A percentile compares a stretch with the other conserved stretches of the same genome.
Conservation (phyloP, 306 rosid species). For the Vigna reflexopilosa region DNA sequence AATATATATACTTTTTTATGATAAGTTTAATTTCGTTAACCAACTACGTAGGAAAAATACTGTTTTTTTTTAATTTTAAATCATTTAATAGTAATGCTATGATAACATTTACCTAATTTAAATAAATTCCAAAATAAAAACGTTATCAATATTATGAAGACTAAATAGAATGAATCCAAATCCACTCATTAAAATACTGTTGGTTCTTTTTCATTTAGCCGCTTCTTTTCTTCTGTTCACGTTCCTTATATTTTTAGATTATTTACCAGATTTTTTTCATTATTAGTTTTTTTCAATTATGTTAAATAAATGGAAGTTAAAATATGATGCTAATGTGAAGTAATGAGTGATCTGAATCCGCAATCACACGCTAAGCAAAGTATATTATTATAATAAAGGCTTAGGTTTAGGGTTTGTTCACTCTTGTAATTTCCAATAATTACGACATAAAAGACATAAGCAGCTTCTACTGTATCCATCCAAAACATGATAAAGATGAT, state of each 20-base stretch:
- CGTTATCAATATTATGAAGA: neutral
- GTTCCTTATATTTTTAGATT: no score
- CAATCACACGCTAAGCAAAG: slow-evolving; percentile 35
- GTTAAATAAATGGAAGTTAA: no score
- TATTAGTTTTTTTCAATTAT: no score
- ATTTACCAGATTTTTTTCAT: no score
- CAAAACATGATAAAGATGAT: no score
- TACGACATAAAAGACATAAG: no score
- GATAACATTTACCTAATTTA: neutral
- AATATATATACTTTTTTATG: neutral
- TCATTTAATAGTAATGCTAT: neutral
- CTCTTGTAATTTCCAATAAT: no score
- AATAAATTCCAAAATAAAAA: neutral
- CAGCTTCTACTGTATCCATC: no score
- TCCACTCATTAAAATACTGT: neutral
- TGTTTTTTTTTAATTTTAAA: neutral
- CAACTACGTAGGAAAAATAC: neutral
- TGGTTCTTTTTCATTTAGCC: neutral
- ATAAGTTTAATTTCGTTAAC: neutral
- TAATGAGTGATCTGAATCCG: no score
- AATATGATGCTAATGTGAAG: neutral
- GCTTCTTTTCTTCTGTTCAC: no score
- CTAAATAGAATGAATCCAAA: neutral
- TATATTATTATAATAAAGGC: neutral
- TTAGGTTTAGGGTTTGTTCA: neutral